Conservation (phyloP, 768 basidiomycete species). For the Podaxis sp. region DNA sequence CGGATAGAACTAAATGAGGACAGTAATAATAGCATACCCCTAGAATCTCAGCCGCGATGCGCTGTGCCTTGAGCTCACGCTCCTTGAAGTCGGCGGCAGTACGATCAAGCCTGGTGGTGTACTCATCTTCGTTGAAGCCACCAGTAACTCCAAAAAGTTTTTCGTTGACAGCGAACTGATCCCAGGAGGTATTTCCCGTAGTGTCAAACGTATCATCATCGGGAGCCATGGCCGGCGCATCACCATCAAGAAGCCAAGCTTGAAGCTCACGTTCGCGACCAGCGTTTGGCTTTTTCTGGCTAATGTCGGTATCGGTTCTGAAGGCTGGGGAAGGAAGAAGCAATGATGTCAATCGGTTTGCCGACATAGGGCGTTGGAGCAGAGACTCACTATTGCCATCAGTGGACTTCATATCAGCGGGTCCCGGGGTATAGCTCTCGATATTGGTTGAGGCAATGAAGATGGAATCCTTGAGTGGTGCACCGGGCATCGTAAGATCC, state of each 20-base stretch:
- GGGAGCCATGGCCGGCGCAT: slow-evolving; percentile 29
- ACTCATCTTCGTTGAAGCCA: slow-evolving; percentile 89
- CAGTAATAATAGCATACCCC: slow-evolving; percentile 49
- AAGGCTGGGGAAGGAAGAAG: slow-evolving; percentile 50
- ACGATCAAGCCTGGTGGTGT: slow-evolving; percentile 92
- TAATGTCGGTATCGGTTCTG: slow-evolving; percentile 81
- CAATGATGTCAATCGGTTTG: slow-evolving; percentile 7
- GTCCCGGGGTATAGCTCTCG: slow-evolving; percentile 70
- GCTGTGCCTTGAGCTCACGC: slow-evolving; percentile 82
- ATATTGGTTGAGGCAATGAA: slow-evolving; percentile 76
- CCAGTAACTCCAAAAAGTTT: slow-evolving; percentile 90
- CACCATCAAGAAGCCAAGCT: slow-evolving; percentile 63
- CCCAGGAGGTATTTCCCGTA: slow-evolving; percentile 58
- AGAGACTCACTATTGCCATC: slow-evolving; percentile 70
- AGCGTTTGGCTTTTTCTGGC: slow-evolving; percentile 44
- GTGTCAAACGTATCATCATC: slow-evolving; percentile 72
- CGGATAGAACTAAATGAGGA: neutral
- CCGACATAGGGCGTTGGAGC: slow-evolving; percentile 2
- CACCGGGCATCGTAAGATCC: slow-evolving; percentile 65
- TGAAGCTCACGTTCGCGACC: slow-evolving; percentile 77
- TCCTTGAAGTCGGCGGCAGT: slow-evolving; percentile 84
- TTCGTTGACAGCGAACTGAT: slow-evolving; percentile 94
- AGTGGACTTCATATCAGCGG: slow-evolving; percentile 65
- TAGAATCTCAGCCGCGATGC: slow-evolving; percentile 89
- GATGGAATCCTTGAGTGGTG: slow-evolving; percentile 65